These are phyloP conservation scores for Penicillium nucicola DNA, from an alignment of 495 filamentous ascomycete species.

Conservation along the genomic window DNA sequence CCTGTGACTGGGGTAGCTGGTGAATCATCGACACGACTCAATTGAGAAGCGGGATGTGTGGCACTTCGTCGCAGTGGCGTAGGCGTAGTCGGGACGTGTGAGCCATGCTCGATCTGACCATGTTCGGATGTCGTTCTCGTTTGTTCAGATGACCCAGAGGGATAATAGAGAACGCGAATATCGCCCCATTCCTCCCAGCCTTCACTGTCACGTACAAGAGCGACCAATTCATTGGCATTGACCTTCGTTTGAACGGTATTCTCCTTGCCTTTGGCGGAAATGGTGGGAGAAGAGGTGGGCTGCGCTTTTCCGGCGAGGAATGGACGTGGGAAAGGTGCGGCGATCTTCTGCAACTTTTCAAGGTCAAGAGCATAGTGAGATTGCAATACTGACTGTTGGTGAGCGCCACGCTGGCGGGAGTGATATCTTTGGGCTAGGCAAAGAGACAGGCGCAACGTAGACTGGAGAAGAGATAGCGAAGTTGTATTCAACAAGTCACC, in stretches of 20 bases:
- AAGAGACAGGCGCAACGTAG: constrained; percentile 70
- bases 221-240: constrained; percentile 72
- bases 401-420: constrained; percentile 68
- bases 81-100: constrained; percentile 43
- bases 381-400: constrained; percentile 70
- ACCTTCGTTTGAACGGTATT: constrained; percentile 51
- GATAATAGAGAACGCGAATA: constrained; percentile 65
- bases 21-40: constrained; percentile 55
- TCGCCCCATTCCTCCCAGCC: constrained; percentile 68
- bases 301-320: constrained; percentile 35
- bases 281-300: constrained; percentile 42
- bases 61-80: constrained; percentile 49
- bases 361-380: constrained; percentile 95
- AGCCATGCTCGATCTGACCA: constrained; percentile 22
- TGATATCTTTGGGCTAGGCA: constrained; percentile 90
- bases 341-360: constrained; percentile 78
- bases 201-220: constrained; percentile 56
- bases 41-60: constrained; percentile 53
- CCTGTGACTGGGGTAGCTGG: constrained; percentile 22
- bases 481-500: constrained; percentile 86
- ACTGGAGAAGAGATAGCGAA: constrained; percentile 68
- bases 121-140: constrained; percentile 25
- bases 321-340: constrained; percentile 77
- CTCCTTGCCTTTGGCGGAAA: constrained; percentile 69
- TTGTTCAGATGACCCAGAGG: constrained; percentile 31